A percentile compares a stretch with the other conserved stretches of the same genome.
These are phyloP conservation scores for Stenocarpella maydis DNA, from an alignment of 2,329 filamentous ascomycete species.

Conservation along the genomic window DNA sequence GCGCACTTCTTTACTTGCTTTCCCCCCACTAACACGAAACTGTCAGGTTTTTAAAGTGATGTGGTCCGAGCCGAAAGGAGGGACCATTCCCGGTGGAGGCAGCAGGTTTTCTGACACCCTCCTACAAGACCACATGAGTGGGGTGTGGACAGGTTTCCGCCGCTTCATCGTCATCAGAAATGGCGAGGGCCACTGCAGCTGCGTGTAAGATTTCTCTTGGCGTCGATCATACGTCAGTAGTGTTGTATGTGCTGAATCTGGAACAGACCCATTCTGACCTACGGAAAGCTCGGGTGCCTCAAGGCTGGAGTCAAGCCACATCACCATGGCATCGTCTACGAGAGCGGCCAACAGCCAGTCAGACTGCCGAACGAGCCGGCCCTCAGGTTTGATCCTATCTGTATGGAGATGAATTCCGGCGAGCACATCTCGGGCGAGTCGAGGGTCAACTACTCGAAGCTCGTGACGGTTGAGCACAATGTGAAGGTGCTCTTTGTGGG, in stretches of 20 bases:
- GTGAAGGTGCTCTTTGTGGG: slow-evolving; percentile 65
- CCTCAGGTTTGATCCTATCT: slow-evolving; percentile 58
- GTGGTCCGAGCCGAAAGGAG: slow-evolving; percentile 58
- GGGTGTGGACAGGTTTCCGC: slow-evolving; percentile 58
- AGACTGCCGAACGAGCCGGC: slow-evolving; percentile 52
- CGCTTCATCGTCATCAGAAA: slow-evolving; percentile 64
- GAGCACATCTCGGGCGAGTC: slow-evolving; percentile 60
- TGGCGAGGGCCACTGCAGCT: slow-evolving; percentile 61
- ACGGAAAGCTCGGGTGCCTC: slow-evolving; percentile 59
- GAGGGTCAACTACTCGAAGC: slow-evolving; percentile 66
- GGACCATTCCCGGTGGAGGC: slow-evolving; percentile 12
- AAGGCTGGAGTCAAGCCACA: slow-evolving; percentile 61
- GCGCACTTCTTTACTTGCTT: neutral
- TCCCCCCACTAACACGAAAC: neutral
- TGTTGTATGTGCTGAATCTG: neutral
- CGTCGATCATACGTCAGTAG: neutral
- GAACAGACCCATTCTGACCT: slow-evolving; percentile 62
- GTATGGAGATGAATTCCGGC: slow-evolving; percentile 51
- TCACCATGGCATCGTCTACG: slow-evolving; percentile 63
- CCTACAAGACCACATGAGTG: slow-evolving; percentile 43
- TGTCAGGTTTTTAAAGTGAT: slow-evolving; percentile 62
- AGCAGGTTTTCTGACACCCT: slow-evolving; percentile 42
- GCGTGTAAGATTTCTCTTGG: slow-evolving; percentile 56
- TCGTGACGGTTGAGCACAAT: slow-evolving; percentile 67
- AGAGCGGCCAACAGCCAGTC: slow-evolving; percentile 44